Evolutionary conservation across 768 basidiomycete species (phyloP), one percentile per base, ranked within the genome.

Genomic region (Russula sp.): DNA sequence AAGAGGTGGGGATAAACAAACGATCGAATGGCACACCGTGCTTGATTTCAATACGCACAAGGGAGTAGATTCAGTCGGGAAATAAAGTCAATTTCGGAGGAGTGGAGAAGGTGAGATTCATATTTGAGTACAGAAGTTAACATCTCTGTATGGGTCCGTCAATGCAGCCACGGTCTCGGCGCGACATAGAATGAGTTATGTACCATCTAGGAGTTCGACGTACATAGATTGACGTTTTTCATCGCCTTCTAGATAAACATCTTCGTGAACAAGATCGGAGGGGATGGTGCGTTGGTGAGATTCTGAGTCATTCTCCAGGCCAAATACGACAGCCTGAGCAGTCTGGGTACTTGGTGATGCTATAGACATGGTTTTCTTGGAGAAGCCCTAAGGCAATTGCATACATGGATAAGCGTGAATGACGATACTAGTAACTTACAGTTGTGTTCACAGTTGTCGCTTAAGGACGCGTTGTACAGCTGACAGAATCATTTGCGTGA

Each of bases 91-190:
- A 81, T 64, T 73, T 89, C 88, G 4, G 75, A 67, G 1, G 73
- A 61, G 10, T 75, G 73, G 69, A 89, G 83, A n/a, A 89, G 75
- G 69, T 81, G 80, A 0, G 67, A 64, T 63, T 88, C 87, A 18
- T 77, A 72, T 26, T 70, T 72, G 18, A 88, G 63, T 1, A 87
- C 81, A 0, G 81, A 81, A 24, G 71, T 64, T 38, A 88, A 71
- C 80, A 87, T 86, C 16, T 85, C 87, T 87, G 40, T 16, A 24
- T 40, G 44, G 11, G 11, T 26, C 30, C 14, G 48, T 59, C 51
- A 63, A 53, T 46, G 28, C 5, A 34, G 20, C 38, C 36, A 40
- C 51, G 26, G 28, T 53, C 30, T 42, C 48, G 4, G 46, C 10
- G 50, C 26, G 50, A 14, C 24, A 18, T 51, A 40, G 51, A 16